Conservation (phyloP, 805 yeast species). For the Starmera quercuum region DNA sequence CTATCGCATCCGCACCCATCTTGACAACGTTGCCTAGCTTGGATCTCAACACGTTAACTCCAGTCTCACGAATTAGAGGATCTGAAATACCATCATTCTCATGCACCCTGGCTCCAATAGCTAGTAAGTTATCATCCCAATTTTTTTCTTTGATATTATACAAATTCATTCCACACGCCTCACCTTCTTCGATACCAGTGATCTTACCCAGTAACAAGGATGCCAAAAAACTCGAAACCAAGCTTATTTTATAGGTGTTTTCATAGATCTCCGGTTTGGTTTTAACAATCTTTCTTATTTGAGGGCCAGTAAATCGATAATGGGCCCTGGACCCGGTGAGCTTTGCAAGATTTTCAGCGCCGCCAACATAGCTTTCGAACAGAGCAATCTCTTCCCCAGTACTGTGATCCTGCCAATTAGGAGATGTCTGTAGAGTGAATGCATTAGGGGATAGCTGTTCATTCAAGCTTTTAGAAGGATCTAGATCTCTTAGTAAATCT, state of each 20-base stretch:
- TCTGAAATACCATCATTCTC: conserved; percentile 18
- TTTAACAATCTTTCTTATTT: conserved; percentile 64
- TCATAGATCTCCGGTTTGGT: conserved; percentile 43
- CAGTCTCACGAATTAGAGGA: conserved; percentile 1
- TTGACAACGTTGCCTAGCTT: conserved; percentile 51
- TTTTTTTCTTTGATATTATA: conserved; percentile 57
- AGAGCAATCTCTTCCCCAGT: conserved; percentile 60
- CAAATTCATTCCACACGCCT: conserved; percentile 90
- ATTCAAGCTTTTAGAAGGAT: conserved; percentile 25
- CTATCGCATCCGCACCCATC: conserved; percentile 40
- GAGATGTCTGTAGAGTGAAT: conserved; percentile 59
- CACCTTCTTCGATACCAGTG: conserved; percentile 67
- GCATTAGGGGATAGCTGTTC: conserved; percentile 43
- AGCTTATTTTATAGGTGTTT: conserved; percentile 53
- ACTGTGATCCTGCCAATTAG: conserved; percentile 95
- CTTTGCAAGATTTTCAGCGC: conserved; percentile 48
- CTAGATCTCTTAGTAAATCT: conserved; percentile 29
- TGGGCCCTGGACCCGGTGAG: conserved; percentile 85
- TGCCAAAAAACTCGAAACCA: conserved; percentile 75
- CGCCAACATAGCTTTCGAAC: conserved; percentile 59
- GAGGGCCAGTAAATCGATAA: conserved; percentile 88
- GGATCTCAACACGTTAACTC: conserved; percentile 27
- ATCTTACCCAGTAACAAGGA: conserved; percentile 60
- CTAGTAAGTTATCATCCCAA: conserved; percentile 50
- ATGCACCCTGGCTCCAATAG: conserved; percentile 27